Percentiles rank a stretch among this genome's conserved stretches.
Conservation (phyloP, 2,329 filamentous ascomycete genomes). For the Verticillium tricorpus region DNA sequence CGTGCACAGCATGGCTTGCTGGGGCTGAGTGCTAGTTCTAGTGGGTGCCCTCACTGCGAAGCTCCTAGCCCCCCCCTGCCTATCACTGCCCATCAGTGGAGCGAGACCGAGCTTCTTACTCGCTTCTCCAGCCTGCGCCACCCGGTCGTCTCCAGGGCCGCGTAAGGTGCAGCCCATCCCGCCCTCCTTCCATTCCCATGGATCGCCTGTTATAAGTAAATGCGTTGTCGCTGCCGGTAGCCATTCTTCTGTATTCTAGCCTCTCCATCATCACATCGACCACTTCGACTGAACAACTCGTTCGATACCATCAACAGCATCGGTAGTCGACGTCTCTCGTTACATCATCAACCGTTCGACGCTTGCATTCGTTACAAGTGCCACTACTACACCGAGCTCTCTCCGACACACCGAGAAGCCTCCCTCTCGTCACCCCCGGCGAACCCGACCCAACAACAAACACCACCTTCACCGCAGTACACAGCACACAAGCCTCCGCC, state of each 20-base stretch:
- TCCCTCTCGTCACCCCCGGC: slow-evolving; percentile 2
- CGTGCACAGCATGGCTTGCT: neutral
- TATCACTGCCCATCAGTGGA: slow-evolving; percentile 4
- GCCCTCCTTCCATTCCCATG: neutral
- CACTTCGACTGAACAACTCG: neutral
- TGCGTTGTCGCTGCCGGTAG: neutral
- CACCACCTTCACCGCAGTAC: slow-evolving; percentile 1
- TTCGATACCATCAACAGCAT: neutral
- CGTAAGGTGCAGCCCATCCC: neutral
- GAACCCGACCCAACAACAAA: neutral
- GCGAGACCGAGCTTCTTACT: neutral
- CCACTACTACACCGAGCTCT: neutral
- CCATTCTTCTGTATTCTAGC: neutral
- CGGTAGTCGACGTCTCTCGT: neutral
- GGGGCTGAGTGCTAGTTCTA: neutral
- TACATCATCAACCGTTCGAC: neutral
- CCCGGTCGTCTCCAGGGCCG: neutral
- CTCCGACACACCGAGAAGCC: slow-evolving; percentile 1
- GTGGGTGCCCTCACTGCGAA: neutral
- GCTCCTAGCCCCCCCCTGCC: neutral
- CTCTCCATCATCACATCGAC: neutral
- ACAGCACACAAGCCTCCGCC: slow-evolving; percentile 22
- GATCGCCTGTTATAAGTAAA: neutral
- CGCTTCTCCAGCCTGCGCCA: slow-evolving; percentile 1
- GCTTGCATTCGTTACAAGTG: neutral